These are phyloP conservation scores for Orbilia ellipsospora DNA, from an alignment of 2,329 filamentous ascomycete species.

Conservation along the genomic window DNA sequence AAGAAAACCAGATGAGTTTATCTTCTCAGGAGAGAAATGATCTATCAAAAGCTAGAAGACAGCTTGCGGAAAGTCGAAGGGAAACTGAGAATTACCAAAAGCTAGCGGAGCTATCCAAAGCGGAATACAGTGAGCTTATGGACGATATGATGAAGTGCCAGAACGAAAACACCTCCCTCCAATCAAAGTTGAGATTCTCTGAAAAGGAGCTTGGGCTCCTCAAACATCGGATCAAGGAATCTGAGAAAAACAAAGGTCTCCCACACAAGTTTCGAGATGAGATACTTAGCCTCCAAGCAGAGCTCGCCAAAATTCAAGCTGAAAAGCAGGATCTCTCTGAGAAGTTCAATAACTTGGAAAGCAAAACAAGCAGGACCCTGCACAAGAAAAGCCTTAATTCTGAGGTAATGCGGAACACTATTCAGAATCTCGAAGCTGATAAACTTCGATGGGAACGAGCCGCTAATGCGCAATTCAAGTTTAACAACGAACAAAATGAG, in stretches of 20 bases:
- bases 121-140: conserved; percentile 15
- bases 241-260: background rate
- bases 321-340: background rate
- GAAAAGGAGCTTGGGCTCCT: conserved; percentile 1
- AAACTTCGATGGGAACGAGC: conserved; percentile 17
- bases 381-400: conserved; percentile 16
- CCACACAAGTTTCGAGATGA: conserved; percentile 2
- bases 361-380: conserved; percentile 9
- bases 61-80: background rate
- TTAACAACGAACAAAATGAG: background rate
- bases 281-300: background rate
- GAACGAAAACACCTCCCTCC: background rate
- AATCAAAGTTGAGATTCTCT: conserved; percentile 6
- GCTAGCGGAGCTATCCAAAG: background rate
- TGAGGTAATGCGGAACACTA: conserved; percentile 28
- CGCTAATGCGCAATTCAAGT: conserved; percentile 9
- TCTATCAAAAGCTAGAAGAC: background rate
- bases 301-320: background rate
- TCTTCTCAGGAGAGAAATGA: background rate
- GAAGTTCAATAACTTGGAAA: conserved; percentile 12
- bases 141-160: background rate
- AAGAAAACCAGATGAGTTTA: conserved; percentile 1
- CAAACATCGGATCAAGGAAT: background rate
- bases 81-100: background rate
- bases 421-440: conserved; percentile 35